Evolutionary conservation across 1,284 basidiomycete species (phyloP).

Genomic region (Polyporus tsugae): DNA sequence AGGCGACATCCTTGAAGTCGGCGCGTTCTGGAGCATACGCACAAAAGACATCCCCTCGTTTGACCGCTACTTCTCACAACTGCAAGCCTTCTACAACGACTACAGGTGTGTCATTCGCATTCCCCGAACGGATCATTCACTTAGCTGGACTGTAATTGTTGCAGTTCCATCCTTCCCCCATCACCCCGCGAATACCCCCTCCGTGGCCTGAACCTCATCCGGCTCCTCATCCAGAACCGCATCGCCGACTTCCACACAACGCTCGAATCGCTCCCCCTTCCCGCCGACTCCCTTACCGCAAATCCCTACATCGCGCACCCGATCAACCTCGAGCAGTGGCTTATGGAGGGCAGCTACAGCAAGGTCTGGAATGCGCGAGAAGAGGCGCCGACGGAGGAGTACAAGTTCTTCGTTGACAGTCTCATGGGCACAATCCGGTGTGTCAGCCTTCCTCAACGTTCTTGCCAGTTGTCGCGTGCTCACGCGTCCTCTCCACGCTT

Average conservation of each 20-base stretch:
- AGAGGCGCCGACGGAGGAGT: slow-evolving; percentile 87
- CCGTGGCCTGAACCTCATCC: slow-evolving; percentile 93
- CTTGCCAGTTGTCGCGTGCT: background rate
- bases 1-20: slow-evolving; percentile 96
- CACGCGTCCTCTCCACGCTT: background rate
- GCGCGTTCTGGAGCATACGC: slow-evolving; percentile 92
- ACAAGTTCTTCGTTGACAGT: slow-evolving; percentile 90
- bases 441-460: background rate
- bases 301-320: slow-evolving; percentile 88
- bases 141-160: background rate
- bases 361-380: slow-evolving; percentile 97
- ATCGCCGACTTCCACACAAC: slow-evolving; percentile 99
- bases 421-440: slow-evolving; percentile 93
- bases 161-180: slow-evolving; percentile 75
- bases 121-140: background rate
- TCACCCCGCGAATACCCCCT: slow-evolving; percentile 91
- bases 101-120: slow-evolving; percentile 61
- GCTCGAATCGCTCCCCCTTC: slow-evolving; percentile 91
- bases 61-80: slow-evolving; percentile 93
- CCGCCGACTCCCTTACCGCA: slow-evolving; percentile 73
- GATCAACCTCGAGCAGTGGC: slow-evolving; percentile 93
- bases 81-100: slow-evolving; percentile 94
- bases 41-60: slow-evolving; percentile 91
- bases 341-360: slow-evolving; percentile 99
- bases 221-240: slow-evolving; percentile 93